Conservation (phyloP, 1,139 yeast species). For the Hyphopichia fennica region DNA sequence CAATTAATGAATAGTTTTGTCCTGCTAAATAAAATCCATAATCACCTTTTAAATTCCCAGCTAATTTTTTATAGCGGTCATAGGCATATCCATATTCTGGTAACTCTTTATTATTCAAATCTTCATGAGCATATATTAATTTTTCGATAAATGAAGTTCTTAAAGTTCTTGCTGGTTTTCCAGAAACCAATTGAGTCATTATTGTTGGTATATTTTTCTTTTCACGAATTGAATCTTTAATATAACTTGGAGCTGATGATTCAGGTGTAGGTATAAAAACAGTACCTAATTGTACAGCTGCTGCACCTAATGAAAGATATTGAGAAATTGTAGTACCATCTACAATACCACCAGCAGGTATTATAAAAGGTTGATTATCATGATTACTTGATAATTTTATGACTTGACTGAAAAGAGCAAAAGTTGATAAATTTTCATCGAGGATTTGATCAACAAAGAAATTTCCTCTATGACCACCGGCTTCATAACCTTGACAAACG, state of each 20-base stretch:
- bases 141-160: conserved; percentile 28
- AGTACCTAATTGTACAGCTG: conserved; percentile 50
- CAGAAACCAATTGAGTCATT: conserved; percentile 38
- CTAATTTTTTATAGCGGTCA: conserved; percentile 29
- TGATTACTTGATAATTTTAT: conserved; percentile 10
- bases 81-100: conserved; percentile 42
- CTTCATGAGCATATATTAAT: conserved; percentile 8
- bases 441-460: conserved; percentile 21
- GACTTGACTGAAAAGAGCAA: conserved; percentile 28
- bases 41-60: conserved; percentile 9
- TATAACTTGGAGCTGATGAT: conserved; percentile 21
- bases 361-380: conserved; percentile 23
- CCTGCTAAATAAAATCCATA: conserved; percentile 38
- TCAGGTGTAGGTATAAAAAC: conserved; percentile 40
- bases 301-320: conserved; percentile 37
- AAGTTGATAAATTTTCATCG: conserved; percentile 39
- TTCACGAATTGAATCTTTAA: conserved; percentile 9
- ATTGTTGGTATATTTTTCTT: conserved; percentile 19
- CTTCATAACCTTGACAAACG: conserved; percentile 51
- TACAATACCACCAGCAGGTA: conserved; percentile 51
- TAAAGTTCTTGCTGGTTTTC: conserved; percentile 38
- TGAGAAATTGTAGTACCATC: conserved; percentile 22
- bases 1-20: conserved; percentile 23
- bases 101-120: conserved; percentile 13
- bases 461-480: conserved; percentile 57